phyloP scores from a whole-genome alignment of 768 basidiomycete genomes.

The Tricholoma sp. region DNA sequence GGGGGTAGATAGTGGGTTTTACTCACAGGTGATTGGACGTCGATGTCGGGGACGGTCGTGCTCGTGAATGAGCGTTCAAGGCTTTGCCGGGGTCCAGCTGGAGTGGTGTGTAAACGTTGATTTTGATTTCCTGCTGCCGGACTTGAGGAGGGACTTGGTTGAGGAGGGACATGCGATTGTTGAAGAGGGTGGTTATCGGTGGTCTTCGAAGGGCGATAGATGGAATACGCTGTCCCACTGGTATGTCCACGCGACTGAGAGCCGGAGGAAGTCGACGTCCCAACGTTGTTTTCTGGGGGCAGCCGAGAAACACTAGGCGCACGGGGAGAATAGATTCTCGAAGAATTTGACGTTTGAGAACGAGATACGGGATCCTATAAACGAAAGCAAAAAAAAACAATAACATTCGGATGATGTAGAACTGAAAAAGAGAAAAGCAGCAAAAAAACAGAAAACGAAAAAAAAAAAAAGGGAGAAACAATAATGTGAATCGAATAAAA shows the following conservation, averaged over 20 bases:
- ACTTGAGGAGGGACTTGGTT: not conserved
- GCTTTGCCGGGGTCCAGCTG: slow-evolving; percentile 11
- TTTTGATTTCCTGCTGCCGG: not conserved
- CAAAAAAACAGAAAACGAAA: too few species aligned
- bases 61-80: slow-evolving; percentile 23
- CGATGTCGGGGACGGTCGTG: slow-evolving; percentile 35
- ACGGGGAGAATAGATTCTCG: slow-evolving; percentile 1
- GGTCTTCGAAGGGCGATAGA: not conserved
- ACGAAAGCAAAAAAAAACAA: not conserved
- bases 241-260: not conserved
- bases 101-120: slow-evolving; percentile 12
- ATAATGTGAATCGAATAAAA: not conserved
- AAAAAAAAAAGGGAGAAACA: not conserved
- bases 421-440: not conserved
- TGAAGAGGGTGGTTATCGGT: not conserved
- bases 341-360: slow-evolving; percentile 1
- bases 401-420: slow-evolving; percentile 1
- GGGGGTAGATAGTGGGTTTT: not conserved
- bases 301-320: slow-evolving; percentile 18
- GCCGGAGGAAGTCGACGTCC: slow-evolving; percentile 6
- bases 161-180: not conserved
- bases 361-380: not conserved
- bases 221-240: not conserved
- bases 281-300: slow-evolving; percentile 26
- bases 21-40: slow-evolving; percentile 44